phyloP scores from a whole-genome alignment of 2,329 filamentous ascomycete species.

The Fusarium buxicola region DNA sequence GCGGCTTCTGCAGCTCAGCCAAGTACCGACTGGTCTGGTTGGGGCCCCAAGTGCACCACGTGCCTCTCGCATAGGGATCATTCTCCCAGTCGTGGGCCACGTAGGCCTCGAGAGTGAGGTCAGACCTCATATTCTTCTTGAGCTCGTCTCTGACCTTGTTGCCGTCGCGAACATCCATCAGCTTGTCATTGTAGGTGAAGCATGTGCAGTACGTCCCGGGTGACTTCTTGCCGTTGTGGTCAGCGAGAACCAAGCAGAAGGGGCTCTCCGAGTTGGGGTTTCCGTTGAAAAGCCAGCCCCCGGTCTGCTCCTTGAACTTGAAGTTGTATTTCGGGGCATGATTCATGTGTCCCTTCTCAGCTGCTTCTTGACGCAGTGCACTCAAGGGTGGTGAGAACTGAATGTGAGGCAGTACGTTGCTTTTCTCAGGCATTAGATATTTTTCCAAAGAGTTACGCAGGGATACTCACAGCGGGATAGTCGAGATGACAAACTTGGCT shows the following conservation, averaged over 20 bases:
- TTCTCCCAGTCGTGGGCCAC: constrained; percentile 42
- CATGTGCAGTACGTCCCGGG: too few relatives aligned
- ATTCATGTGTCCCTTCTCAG: constrained; percentile 30
- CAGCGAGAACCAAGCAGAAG: too few relatives aligned
- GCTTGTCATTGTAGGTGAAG: too few relatives aligned
- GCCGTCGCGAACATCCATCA: neutral
- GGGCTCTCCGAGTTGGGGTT: too few relatives aligned
- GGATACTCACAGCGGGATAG: constrained; percentile 5
- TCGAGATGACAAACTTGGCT: too few relatives aligned
- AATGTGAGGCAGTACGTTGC: constrained; percentile 27
- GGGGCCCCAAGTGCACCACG: constrained; percentile 31
- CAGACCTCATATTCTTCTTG: neutral
- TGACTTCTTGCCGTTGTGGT: too few relatives aligned
- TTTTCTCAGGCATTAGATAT: constrained; percentile 34
- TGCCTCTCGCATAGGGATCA: constrained; percentile 42
- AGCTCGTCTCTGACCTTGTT: neutral
- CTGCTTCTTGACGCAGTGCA: constrained; percentile 30
- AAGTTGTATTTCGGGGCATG: constrained; percentile 36
- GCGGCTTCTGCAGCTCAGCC: constrained; percentile 40
- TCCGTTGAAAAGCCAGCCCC: too few relatives aligned
- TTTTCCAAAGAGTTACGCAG: neutral
- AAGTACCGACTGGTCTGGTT: constrained; percentile 42
- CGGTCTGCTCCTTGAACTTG: constrained; percentile 16
- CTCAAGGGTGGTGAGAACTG: constrained; percentile 37
- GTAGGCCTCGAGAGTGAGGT: too few relatives aligned